Percentiles rank a stretch among this genome's conserved stretches.
These are phyloP conservation scores for Trametes maxima DNA, from an alignment of 768 basidiomycete species.

Conservation along the genomic window DNA sequence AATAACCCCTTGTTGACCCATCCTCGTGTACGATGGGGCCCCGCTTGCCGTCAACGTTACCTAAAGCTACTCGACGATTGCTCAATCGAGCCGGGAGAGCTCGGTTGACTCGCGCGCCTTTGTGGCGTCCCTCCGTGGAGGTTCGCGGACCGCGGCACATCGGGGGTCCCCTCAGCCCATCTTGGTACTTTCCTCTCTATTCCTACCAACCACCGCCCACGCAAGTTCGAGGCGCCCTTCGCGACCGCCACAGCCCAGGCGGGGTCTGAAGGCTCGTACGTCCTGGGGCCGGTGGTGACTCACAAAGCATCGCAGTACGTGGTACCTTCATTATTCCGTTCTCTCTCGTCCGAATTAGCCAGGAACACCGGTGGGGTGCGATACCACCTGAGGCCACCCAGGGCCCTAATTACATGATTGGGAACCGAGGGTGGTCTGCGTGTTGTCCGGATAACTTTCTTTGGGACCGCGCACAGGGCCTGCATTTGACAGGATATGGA, in stretches of 20 bases:
- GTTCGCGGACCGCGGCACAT: conserved; percentile 8
- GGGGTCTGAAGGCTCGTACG: neutral
- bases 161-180: neutral
- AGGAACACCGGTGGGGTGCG: neutral
- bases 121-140: conserved; percentile 12
- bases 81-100: conserved; percentile 1
- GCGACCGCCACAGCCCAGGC: neutral
- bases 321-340: conserved; percentile 1
- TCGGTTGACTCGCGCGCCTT: conserved; percentile 4
- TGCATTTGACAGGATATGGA: conserved; percentile 3
- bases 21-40: conserved; percentile 3
- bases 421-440: conserved; percentile 8
- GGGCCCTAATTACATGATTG: conserved; percentile 5
- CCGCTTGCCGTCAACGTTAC: conserved; percentile 4
- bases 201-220: no score
- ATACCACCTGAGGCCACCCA: neutral
- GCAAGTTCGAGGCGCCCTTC: neutral
- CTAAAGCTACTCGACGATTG: conserved; percentile 3
- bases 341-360: conserved; percentile 2
- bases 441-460: neutral
- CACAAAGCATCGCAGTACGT: conserved; percentile 7
- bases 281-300: neutral
- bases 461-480: neutral
- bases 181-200: neutral
- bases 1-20: conserved; percentile 4